Percentiles rank a stretch among this genome's conserved stretches.
These are phyloP conservation scores for Sporothrix pallida DNA, from an alignment of 2,329 filamentous ascomycete genomes.

Conservation along the genomic window DNA sequence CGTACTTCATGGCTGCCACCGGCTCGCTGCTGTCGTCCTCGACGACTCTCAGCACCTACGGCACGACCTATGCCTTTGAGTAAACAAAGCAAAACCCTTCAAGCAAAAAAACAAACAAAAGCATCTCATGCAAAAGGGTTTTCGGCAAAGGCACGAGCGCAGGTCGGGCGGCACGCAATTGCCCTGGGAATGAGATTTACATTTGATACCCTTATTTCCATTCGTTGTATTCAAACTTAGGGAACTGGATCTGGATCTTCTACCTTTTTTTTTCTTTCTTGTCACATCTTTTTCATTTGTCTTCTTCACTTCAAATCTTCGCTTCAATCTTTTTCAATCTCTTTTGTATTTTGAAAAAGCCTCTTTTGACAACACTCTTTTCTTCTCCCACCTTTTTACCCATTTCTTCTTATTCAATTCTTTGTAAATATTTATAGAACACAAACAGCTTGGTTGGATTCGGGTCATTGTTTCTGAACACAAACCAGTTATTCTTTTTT, in stretches of 20 bases:
- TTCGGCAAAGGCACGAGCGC: constrained; percentile 31
- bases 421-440: constrained; percentile 28
- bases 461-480: neutral
- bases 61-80: constrained; percentile 56
- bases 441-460: constrained; percentile 4
- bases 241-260: constrained; percentile 29
- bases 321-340: constrained; percentile 15
- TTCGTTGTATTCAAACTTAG: constrained; percentile 36
- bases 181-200: constrained; percentile 30
- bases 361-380: constrained; percentile 26
- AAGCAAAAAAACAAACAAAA: neutral
- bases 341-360: constrained; percentile 8
- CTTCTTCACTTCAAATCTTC: constrained; percentile 16
- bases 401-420: constrained; percentile 24
- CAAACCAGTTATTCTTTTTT: constrained; percentile 18
- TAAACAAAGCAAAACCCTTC: constrained; percentile 25
- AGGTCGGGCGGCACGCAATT: constrained; percentile 30
- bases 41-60: constrained; percentile 52
- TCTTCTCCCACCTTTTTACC: constrained; percentile 3
- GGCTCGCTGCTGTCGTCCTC: constrained; percentile 51
- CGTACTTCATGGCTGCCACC: constrained; percentile 61
- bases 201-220: constrained; percentile 38
- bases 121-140: constrained; percentile 2
- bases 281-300: constrained; percentile 17
- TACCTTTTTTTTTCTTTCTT: constrained; percentile 25